A percentile compares a stretch with the other conserved stretches of the same genome.
Evolutionary conservation across 257 asterid genomes (phyloP).

Genomic region (Penstemon barbatus): DNA sequence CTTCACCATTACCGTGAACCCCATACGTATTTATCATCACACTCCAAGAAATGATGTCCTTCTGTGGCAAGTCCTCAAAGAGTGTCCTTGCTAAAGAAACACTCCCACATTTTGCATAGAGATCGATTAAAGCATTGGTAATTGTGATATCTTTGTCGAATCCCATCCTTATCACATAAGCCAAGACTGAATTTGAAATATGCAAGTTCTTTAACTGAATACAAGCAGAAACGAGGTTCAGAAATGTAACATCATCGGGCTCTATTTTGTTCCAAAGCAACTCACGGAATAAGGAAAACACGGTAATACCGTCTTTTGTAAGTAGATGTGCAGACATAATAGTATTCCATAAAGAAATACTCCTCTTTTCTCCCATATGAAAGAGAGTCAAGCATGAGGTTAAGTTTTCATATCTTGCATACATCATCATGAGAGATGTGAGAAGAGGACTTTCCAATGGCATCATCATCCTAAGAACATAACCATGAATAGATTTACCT

Average conservation of each 20-base stretch:
- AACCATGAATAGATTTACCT: constrained; percentile 60
- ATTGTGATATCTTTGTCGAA: constrained; percentile 42
- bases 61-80: constrained; percentile 42
- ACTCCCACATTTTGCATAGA: constrained; percentile 56
- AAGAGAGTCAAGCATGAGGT: constrained; percentile 43
- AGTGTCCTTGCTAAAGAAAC: constrained; percentile 40
- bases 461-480: constrained; percentile 34
- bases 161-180: constrained; percentile 41
- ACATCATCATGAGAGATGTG: constrained; percentile 63
- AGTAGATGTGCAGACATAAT: constrained; percentile 47
- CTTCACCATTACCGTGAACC: constrained; percentile 53
- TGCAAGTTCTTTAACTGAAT: constrained; percentile 41
- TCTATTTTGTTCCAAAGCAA: constrained; percentile 34
- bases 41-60: constrained; percentile 57
- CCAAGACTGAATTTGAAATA: constrained; percentile 40
- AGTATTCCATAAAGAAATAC: constrained; percentile 64
- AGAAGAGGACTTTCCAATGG: constrained; percentile 48
- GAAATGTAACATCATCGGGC: constrained; percentile 51
- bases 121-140: constrained; percentile 47
- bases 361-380: constrained; percentile 41
- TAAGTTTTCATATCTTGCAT: constrained; percentile 42
- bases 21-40: constrained; percentile 55
- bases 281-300: constrained; percentile 42
- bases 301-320: constrained; percentile 28
- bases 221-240: constrained; percentile 54